phyloP scores from a whole-genome alignment of 768 basidiomycete species.

The Butyriboletus loyo region DNA sequence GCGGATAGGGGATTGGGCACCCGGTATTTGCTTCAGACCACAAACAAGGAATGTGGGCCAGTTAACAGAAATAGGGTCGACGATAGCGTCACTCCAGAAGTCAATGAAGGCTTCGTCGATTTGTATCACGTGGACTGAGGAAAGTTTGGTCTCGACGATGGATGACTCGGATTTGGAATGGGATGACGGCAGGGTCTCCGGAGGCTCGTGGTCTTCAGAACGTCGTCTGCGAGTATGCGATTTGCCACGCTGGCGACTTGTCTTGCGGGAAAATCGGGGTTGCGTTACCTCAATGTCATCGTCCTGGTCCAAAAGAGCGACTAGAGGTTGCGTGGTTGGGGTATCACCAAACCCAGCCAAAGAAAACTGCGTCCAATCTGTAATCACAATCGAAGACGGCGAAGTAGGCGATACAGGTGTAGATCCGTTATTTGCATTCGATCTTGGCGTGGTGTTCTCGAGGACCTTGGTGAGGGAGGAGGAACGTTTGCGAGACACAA shows the following conservation, averaged over 20 bases:
- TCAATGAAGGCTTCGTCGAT: slow-evolving; percentile 82
- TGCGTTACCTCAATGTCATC: slow-evolving; percentile 60
- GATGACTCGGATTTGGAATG: slow-evolving; percentile 12
- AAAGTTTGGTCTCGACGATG: slow-evolving; percentile 38
- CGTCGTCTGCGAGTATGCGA: slow-evolving; percentile 26
- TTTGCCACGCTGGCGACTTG: slow-evolving; percentile 32
- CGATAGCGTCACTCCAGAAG: slow-evolving; percentile 74
- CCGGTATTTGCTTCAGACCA: slow-evolving; percentile 48
- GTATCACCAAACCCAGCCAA: slow-evolving; percentile 56
- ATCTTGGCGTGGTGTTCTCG: slow-evolving; percentile 10
- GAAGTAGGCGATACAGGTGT: slow-evolving; percentile 28
- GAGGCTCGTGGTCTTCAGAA: slow-evolving; percentile 19
- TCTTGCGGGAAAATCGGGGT: slow-evolving; percentile 35
- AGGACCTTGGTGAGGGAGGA: slow-evolving; percentile 31
- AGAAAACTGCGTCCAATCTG: slow-evolving; percentile 71
- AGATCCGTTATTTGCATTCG: slow-evolving; percentile 20
- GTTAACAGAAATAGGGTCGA: slow-evolving; percentile 59
- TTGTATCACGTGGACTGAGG: slow-evolving; percentile 42
- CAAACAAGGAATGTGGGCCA: slow-evolving; percentile 75
- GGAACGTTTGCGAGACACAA: slow-evolving; percentile 31
- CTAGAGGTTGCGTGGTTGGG: slow-evolving; percentile 38
- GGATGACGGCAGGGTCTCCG: slow-evolving; percentile 14
- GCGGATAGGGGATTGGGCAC: slow-evolving; percentile 34
- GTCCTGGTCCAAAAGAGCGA: slow-evolving; percentile 57
- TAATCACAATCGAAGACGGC: slow-evolving; percentile 27